Base-by-base conservation (phyloP, 805 yeast species). In the Isabelozyma pseudorhagii region DNA sequence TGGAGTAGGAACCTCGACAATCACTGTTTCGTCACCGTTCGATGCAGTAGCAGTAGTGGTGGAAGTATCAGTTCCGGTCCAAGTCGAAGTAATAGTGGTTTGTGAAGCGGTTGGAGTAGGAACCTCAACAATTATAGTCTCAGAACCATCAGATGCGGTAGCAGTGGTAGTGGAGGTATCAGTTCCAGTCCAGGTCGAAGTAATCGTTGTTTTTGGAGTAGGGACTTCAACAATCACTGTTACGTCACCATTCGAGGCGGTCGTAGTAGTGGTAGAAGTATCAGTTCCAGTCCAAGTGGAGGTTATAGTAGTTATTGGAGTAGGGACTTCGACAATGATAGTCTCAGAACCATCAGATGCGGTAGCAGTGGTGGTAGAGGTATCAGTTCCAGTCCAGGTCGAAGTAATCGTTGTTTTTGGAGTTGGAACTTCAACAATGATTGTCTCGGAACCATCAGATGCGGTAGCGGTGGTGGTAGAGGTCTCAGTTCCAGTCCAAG, bases 141-240 rank as follows among this genome's bases (percentile, higher is more conserved):
- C 54, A 38, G 52, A 49, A 7, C 49, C 54, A 21, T 54, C 53
- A n/a, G 42, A 50, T 13, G 57, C 48, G 18, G 51, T 28, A 11
- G 45, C 45, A 13, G 46, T 50, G 10, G 54, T 49, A 14, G 56
- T 50, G 9, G 34, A 29, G 8, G 34, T 29, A 29, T 29, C 34
- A 29, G 34, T 29, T 29, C 34, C 34, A 29, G 34, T 29, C 34
- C 34, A 29, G 3, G 34, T 29, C 10, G 34, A 29, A 2, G 34
- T 29, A 10, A 29, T 29, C 2, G 54, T 48, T 9, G 60, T 54
- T 9, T 49, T 45, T 31, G 52, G 51, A 14, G 44, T 40, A 5
- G 59, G 58, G 13, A 50, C 53, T n/a, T 54, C 50, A 18, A 58
- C 46, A n/a, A 52, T 45, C 3, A 60, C 60, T 1, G 63, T 59